Conservation (phyloP, 805 yeast species). For the Zygosaccharomyces bisporus region DNA sequence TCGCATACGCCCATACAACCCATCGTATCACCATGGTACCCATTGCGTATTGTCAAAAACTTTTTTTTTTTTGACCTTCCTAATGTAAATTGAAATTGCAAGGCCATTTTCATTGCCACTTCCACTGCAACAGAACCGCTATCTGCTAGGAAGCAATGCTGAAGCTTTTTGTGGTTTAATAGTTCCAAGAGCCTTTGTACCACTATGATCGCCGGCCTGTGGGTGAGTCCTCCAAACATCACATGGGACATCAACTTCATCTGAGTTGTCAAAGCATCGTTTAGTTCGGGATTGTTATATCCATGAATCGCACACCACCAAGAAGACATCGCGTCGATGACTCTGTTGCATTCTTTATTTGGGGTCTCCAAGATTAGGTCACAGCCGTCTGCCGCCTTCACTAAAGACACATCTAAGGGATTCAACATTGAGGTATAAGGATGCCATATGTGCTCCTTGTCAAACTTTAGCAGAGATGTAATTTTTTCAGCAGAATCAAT, state of each 20-base stretch:
- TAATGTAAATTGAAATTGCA: constrained; percentile 30
- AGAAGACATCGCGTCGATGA: constrained; percentile 34
- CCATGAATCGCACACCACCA: constrained; percentile 38
- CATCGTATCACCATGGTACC: constrained; percentile 41
- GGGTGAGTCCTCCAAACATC: constrained; percentile 33
- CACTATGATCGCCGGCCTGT: constrained; percentile 30
- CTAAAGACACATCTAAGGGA: constrained; percentile 28
- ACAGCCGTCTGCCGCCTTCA: constrained; percentile 26
- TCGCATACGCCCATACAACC: constrained; percentile 41
- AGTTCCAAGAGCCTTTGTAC: constrained; percentile 33
- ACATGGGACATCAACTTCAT: constrained; percentile 31
- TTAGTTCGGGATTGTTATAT: constrained; percentile 28
- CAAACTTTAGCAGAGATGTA: constrained; percentile 19
- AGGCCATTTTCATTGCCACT: constrained; percentile 39
- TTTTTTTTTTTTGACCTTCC: constrained; percentile 26
- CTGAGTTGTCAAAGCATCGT: constrained; percentile 35
- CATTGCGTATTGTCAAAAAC: constrained; percentile 35
- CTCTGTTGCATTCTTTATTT: constrained; percentile 10
- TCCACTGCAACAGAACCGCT: constrained; percentile 39
- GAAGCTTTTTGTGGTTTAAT: constrained; percentile 27
- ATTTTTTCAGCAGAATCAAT: constrained; percentile 6
- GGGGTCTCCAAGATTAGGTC: constrained; percentile 19
- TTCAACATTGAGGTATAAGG: constrained; percentile 31
- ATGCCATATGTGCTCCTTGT: constrained; percentile 33
- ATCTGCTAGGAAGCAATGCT: constrained; percentile 26